A percentile compares a stretch with the other conserved stretches of the same genome.
These are phyloP conservation scores for Coniochaeta ligniaria DNA, from an alignment of 2,329 filamentous ascomycete species.

Conservation along the genomic window DNA sequence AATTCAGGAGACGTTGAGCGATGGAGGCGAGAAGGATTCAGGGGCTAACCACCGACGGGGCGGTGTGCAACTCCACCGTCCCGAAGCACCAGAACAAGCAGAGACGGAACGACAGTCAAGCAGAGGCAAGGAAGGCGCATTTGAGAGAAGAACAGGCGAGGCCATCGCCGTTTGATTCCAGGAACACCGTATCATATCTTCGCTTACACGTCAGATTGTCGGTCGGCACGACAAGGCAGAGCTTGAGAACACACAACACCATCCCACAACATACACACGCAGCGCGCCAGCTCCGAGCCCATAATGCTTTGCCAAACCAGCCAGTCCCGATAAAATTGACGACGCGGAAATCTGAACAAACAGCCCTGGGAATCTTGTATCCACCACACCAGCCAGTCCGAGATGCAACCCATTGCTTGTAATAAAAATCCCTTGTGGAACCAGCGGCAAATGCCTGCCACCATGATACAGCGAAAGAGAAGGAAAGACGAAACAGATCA, in stretches of 20 bases:
- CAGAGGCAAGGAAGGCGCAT: too few relatives aligned
- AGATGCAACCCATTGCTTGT: conserved; percentile 12
- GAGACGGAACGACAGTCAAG: neutral
- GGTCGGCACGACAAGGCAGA: conserved; percentile 7
- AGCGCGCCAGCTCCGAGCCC: conserved; percentile 9
- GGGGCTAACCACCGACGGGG: too few relatives aligned
- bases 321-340: conserved; percentile 11
- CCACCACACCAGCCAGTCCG: conserved; percentile 5
- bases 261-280: conserved; percentile 5
- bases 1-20: too few relatives aligned
- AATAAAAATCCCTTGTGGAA: conserved; percentile 4
- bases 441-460: conserved; percentile 1
- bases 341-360: conserved; percentile 8
- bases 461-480: conserved; percentile 17
- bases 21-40: too few relatives aligned
- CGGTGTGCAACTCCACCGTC: too few relatives aligned
- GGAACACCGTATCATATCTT: conserved; percentile 9
- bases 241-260: conserved; percentile 1
- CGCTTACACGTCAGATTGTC: conserved; percentile 8
- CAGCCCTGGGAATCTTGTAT: conserved; percentile 1
- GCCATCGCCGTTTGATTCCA: neutral
- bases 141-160: conserved; percentile 11
- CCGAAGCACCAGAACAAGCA: conserved; percentile 6
- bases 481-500: conserved; percentile 10
- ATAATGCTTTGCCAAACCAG: conserved; percentile 15